Evolutionary conservation across 2,329 filamentous ascomycete genomes (phyloP).

Genomic region (Pezizomycotina sp.): DNA sequence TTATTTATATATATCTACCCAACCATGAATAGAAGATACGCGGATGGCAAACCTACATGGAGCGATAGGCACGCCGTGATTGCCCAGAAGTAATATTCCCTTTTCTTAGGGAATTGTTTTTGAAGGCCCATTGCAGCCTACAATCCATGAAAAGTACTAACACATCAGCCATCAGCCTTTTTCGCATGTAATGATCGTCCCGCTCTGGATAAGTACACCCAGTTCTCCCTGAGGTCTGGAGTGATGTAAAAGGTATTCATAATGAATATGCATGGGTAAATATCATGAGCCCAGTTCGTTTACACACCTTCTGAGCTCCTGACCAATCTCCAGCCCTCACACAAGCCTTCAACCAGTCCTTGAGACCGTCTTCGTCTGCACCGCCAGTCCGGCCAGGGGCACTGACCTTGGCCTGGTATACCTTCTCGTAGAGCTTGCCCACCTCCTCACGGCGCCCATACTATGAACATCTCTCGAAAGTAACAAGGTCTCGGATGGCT

Average conservation of each 20-base stretch:
- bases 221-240: no score
- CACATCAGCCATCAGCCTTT: no score
- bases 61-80: slow-evolving; percentile 23
- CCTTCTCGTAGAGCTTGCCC: slow-evolving; percentile 14
- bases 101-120: slow-evolving; percentile 23
- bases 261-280: no score
- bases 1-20: no score
- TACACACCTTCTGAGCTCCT: slow-evolving; percentile 16
- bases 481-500: slow-evolving; percentile 14
- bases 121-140: slow-evolving; percentile 26
- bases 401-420: slow-evolving; percentile 14
- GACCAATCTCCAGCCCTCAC: slow-evolving; percentile 18
- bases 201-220: no score
- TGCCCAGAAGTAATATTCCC: slow-evolving; percentile 27
- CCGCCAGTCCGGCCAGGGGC: slow-evolving; percentile 12
- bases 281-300: no score
- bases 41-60: no score
- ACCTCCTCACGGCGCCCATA: slow-evolving; percentile 14
- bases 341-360: slow-evolving; percentile 18
- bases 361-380: slow-evolving; percentile 13
- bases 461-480: slow-evolving; percentile 17
- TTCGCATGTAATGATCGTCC: no score
- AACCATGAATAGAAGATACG: no score
- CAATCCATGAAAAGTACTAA: no score
- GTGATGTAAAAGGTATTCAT: no score